A percentile compares a stretch with the other conserved stretches of the same genome.
phyloP scores from a whole-genome alignment of 192 early-diverging fungal species.

The Mycoemilia scoparia region DNA sequence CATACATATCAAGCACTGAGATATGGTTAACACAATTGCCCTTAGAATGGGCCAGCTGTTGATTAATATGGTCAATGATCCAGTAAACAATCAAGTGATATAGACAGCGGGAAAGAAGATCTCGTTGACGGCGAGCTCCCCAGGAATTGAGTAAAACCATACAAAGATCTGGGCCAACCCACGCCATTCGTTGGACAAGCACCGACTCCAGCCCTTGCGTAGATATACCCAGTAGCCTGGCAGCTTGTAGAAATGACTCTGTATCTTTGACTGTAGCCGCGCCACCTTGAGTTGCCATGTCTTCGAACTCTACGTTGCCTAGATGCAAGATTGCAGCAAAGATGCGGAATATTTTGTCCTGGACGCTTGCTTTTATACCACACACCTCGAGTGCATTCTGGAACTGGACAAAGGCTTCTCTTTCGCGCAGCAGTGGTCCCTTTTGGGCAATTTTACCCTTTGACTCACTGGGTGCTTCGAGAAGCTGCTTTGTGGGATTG shows the following conservation, averaged over 20 bases:
- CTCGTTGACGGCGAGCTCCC: constrained; percentile 59
- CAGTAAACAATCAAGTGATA: constrained; percentile 78
- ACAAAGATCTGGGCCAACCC: constrained; percentile 69
- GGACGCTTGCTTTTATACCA: constrained; percentile 44
- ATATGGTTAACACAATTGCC: constrained; percentile 57
- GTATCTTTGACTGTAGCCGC: constrained; percentile 54
- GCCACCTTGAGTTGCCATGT: constrained; percentile 44
- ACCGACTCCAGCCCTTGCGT: constrained; percentile 45
- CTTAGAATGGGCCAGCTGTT: constrained; percentile 46
- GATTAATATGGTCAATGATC: constrained; percentile 85
- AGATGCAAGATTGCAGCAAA: constrained; percentile 81
- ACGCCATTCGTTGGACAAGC: constrained; percentile 63
- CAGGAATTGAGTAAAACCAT: constrained; percentile 74
- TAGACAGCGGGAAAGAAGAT: constrained; percentile 61
- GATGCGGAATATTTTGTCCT: constrained; percentile 61
- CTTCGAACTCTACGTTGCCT: constrained; percentile 71
- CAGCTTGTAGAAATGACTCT: constrained; percentile 50
- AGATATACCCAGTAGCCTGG: constrained; percentile 63
- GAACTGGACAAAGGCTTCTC: constrained; percentile 51
- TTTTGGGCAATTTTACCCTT: no score
- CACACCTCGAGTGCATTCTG: constrained; percentile 38
- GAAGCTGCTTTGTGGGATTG: background rate
- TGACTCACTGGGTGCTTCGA: no score
- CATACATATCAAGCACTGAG: constrained; percentile 70
- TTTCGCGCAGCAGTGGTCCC: no score